Percentiles rank a stretch among this genome's conserved stretches.
Evolutionary conservation across 2,329 filamentous ascomycete species (phyloP).

Genomic region (Daldinia eschscholtzii): DNA sequence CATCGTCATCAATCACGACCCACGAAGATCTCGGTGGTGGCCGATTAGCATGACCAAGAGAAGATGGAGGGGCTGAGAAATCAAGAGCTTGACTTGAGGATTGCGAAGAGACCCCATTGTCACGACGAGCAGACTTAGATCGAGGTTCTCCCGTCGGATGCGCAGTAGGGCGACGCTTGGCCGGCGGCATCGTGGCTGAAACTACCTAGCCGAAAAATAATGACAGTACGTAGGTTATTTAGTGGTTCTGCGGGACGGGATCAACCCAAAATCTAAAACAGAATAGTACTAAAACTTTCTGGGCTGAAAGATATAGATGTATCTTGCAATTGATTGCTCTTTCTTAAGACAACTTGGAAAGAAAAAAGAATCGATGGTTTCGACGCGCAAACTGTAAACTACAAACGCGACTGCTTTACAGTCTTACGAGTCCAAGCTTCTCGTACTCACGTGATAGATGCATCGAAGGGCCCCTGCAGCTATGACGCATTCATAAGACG

Average conservation of each 20-base stretch:
- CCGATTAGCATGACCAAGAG: slow-evolving; percentile 35
- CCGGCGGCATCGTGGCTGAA: slow-evolving; percentile 28
- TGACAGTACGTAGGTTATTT: background rate
- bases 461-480: slow-evolving; percentile 7
- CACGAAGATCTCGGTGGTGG: slow-evolving; percentile 31
- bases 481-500: background rate
- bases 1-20: slow-evolving; percentile 53
- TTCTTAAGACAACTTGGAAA: background rate
- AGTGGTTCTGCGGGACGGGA: background rate
- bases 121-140: slow-evolving; percentile 39
- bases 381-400: slow-evolving; percentile 2
- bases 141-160: slow-evolving; percentile 25
- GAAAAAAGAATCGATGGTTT: background rate
- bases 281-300: background rate
- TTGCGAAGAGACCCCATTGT: slow-evolving; percentile 13
- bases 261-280: background rate
- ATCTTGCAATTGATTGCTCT: background rate
- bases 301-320: background rate
- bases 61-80: slow-evolving; percentile 37
- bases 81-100: slow-evolving; percentile 30
- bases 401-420: slow-evolving; percentile 5
- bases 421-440: slow-evolving; percentile 1
- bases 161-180: slow-evolving; percentile 40
- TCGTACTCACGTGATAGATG: slow-evolving; percentile 35
- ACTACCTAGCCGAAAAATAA: background rate